phyloP scores from a whole-genome alignment of 2,329 filamentous ascomycete species.

The Elsinoe necatrix region DNA sequence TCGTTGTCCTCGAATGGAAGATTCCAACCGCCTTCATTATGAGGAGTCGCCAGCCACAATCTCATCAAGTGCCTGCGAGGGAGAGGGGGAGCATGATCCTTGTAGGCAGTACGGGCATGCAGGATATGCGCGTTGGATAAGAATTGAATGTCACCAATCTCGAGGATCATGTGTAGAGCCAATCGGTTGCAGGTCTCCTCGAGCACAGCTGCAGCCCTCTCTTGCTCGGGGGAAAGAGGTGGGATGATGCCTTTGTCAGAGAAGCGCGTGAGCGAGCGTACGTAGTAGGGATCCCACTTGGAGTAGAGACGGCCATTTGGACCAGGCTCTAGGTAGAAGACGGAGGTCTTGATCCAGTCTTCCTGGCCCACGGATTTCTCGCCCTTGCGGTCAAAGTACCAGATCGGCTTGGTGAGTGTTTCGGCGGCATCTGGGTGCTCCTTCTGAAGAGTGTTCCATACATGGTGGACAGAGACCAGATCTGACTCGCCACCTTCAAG shows the following conservation, averaged over 20 bases:
- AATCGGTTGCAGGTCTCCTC: slow-evolving; percentile 68
- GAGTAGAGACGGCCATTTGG: slow-evolving; percentile 61
- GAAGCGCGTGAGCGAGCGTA: slow-evolving; percentile 67
- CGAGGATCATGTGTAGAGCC: slow-evolving; percentile 74
- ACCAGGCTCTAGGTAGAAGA: slow-evolving; percentile 69
- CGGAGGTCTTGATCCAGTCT: slow-evolving; percentile 60
- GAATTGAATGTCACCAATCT: slow-evolving; percentile 84
- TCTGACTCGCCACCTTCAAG: slow-evolving; percentile 77
- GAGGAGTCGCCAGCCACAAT: slow-evolving; percentile 75
- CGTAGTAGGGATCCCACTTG: slow-evolving; percentile 88
- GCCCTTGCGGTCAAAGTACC: slow-evolving; percentile 90
- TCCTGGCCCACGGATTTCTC: slow-evolving; percentile 68
- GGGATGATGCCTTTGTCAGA: slow-evolving; percentile 66
- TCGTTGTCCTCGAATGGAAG: slow-evolving; percentile 72
- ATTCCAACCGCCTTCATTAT: slow-evolving; percentile 75
- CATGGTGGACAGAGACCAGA: slow-evolving; percentile 66
- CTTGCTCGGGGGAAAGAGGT: slow-evolving; percentile 59
- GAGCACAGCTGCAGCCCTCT: slow-evolving; percentile 58
- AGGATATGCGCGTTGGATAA: slow-evolving; percentile 70
- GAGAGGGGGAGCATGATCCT: slow-evolving; percentile 57
- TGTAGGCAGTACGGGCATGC: slow-evolving; percentile 75
- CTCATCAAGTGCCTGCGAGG: slow-evolving; percentile 72
- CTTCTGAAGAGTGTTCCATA: slow-evolving; percentile 70
- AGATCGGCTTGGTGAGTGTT: slow-evolving; percentile 65
- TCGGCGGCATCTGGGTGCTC: slow-evolving; percentile 72